These are phyloP conservation scores for Xerocomus amazonicus DNA, from an alignment of 1,284 basidiomycete genomes.

Conservation along the genomic window DNA sequence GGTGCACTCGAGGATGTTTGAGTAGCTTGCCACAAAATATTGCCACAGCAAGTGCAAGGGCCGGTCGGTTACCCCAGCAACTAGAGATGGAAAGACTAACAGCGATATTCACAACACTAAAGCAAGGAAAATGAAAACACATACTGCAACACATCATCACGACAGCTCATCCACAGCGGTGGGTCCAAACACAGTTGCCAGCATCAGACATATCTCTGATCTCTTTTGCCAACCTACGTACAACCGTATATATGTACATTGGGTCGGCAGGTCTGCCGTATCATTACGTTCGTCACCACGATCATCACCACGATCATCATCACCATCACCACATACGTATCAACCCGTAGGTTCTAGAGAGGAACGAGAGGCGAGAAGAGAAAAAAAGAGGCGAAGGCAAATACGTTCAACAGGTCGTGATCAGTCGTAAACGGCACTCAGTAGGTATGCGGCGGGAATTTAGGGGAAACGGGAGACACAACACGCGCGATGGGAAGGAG, in stretches of 20 bases:
- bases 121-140: no score
- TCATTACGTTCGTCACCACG: neutral
- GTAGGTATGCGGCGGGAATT: neutral
- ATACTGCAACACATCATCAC: neutral
- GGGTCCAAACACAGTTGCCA: no score
- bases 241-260: neutral
- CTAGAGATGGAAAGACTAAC: no score
- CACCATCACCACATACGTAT: neutral
- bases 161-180: neutral
- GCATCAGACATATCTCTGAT: neutral
- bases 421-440: slow-evolving; percentile 11
- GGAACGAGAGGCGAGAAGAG: neutral
- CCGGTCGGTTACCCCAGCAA: no score
- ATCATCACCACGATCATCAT: neutral
- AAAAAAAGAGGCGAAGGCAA: neutral
- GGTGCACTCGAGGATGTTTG: no score
- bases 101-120: no score
- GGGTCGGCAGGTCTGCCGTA: neutral
- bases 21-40: no score
- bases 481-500: neutral
- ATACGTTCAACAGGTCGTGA: slow-evolving; percentile 15
- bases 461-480: neutral
- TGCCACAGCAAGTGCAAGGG: no score
- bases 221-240: neutral
- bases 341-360: neutral